Conservation (phyloP, 495 filamentous ascomycete genomes). For the Neurospora sp. region DNA sequence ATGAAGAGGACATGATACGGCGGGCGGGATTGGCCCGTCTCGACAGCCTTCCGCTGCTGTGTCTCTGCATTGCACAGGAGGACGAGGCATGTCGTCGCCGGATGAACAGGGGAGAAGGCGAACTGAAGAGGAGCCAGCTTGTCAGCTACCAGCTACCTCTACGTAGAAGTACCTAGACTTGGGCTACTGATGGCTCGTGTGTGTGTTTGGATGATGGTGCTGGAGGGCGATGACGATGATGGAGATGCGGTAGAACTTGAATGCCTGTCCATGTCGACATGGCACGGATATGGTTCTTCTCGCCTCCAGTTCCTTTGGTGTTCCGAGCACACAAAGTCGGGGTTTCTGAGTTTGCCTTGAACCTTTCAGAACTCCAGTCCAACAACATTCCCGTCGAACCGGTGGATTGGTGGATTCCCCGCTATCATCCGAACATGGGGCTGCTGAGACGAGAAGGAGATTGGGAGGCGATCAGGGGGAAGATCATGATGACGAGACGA, state of each 20-base stretch:
- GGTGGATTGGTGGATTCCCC: not conserved
- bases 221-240: not conserved
- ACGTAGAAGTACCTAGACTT: not conserved
- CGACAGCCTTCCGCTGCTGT: not conserved
- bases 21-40: not conserved
- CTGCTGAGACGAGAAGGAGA: not conserved
- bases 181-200: not conserved
- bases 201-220: not conserved
- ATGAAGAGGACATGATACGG: not conserved
- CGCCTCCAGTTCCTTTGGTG: not conserved
- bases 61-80: not conserved
- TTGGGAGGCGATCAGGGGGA: not conserved
- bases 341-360: not conserved
- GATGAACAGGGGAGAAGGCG: not conserved
- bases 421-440: not conserved
- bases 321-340: not conserved
- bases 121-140: not conserved
- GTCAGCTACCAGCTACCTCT: not conserved
- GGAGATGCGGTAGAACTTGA: not conserved
- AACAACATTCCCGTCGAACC: not conserved
- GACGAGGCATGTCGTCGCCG: not conserved
- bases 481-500: not conserved
- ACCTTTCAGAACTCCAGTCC: not conserved
- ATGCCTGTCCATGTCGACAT: not conserved
- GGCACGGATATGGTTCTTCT: not conserved